These are phyloP conservation scores for Cylindrotheca fusiformis DNA, from an alignment of 108 stramenopile species.

Conservation along the genomic window DNA sequence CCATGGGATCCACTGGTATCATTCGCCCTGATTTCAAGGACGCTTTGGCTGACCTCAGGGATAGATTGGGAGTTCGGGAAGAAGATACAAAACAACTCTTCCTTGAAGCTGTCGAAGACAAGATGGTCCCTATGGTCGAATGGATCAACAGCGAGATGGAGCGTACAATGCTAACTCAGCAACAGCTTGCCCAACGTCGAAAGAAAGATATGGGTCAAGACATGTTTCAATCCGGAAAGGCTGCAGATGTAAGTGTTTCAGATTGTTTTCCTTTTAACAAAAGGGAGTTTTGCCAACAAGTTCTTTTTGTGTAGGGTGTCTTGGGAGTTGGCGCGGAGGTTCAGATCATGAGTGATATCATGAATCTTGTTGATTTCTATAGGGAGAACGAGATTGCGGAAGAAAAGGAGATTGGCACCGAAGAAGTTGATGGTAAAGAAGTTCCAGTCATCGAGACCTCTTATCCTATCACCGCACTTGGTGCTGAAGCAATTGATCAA, in stretches of 20 bases:
- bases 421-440: conserved; percentile 69
- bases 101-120: conserved; percentile 68
- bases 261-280: background rate
- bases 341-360: conserved; percentile 86
- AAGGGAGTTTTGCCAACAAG: background rate
- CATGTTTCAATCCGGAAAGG: conserved; percentile 73
- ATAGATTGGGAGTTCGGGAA: conserved; percentile 72
- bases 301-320: conserved; percentile 39
- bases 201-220: conserved; percentile 83
- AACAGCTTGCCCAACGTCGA: conserved; percentile 73
- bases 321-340: conserved; percentile 83
- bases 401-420: conserved; percentile 61
- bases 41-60: conserved; percentile 60
- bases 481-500: conserved; percentile 50
- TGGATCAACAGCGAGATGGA: conserved; percentile 83
- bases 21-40: conserved; percentile 74
- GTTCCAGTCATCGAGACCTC: conserved; percentile 65
- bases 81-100: conserved; percentile 61
- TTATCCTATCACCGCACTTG: conserved; percentile 82
- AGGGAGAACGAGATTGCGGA: conserved; percentile 76
- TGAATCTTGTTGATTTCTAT: conserved; percentile 88
- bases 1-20: conserved; percentile 84
- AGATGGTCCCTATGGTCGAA: conserved; percentile 77
- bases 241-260: conserved; percentile 50
- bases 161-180: conserved; percentile 63